Percentiles rank a stretch among this genome's conserved stretches.
Evolutionary conservation across 2,329 filamentous ascomycete genomes (phyloP).

Genomic region (Venturia nashicola): DNA sequence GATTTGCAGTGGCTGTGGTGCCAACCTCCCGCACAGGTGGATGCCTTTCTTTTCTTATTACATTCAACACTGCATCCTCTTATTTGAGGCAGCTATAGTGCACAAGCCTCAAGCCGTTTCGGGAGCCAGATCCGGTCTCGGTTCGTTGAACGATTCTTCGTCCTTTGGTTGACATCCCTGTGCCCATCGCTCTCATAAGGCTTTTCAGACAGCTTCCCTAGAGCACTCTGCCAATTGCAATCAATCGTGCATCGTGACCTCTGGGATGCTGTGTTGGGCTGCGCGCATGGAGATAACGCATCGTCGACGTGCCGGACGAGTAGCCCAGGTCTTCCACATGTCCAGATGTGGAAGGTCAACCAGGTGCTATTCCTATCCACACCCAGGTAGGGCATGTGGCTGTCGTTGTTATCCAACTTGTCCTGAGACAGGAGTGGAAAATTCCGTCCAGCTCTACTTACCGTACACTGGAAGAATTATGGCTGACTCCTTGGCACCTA

Average conservation of each 20-base stretch:
- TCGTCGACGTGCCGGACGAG: not conserved
- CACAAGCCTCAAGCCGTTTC: not conserved
- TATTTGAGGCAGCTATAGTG: not conserved
- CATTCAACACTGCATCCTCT: not conserved
- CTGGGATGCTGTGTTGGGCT: not conserved
- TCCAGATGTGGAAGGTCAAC: not conserved
- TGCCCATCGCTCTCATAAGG: not conserved
- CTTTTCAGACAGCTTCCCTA: not conserved
- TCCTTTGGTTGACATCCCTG: not conserved
- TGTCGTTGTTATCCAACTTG: not conserved
- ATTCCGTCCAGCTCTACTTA: not conserved
- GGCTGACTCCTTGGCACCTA: not conserved
- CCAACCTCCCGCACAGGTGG: not conserved
- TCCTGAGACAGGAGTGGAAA: not conserved
- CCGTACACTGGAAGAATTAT: not conserved
- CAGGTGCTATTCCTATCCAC: not conserved
- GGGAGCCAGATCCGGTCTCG: not conserved
- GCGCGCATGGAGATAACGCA: not conserved
- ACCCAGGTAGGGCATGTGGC: not conserved
- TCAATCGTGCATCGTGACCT: not conserved
- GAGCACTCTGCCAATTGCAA: not conserved
- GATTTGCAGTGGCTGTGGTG: not conserved
- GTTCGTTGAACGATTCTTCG: not conserved
- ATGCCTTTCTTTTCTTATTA: not conserved
- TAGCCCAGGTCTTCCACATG: not conserved